These are phyloP conservation scores for Candida incommunis DNA, from an alignment of 805 yeast genomes.

Conservation along the genomic window DNA sequence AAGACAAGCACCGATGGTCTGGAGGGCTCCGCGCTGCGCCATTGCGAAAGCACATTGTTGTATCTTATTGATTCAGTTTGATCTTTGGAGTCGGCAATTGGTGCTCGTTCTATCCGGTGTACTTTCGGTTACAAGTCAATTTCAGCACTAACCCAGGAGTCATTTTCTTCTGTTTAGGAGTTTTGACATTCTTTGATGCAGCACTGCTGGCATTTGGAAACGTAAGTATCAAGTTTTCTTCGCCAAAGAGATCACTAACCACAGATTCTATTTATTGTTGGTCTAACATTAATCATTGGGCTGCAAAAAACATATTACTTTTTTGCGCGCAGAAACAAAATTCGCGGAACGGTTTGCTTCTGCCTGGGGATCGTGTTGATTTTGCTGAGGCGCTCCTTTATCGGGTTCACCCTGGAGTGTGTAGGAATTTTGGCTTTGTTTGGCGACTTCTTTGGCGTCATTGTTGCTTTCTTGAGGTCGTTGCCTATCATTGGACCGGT, in stretches of 20 bases:
- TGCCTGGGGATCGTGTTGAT: conserved; percentile 62
- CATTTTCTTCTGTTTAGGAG: conserved; percentile 65
- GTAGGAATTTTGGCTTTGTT: conserved; percentile 83
- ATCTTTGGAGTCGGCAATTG: too few relatives aligned
- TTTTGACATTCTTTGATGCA: conserved; percentile 75
- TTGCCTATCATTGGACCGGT: conserved; percentile 80
- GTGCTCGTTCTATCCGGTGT: too few relatives aligned
- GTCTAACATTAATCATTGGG: conserved; percentile 76
- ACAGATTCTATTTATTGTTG: conserved; percentile 53
- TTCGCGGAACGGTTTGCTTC: conserved; percentile 78
- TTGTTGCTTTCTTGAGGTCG: conserved; percentile 74
- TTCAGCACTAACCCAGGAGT: conserved; percentile 33
- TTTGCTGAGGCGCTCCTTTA: conserved; percentile 57
- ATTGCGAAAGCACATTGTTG: too few relatives aligned
- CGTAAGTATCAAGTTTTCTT: conserved; percentile 17
- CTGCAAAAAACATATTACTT: conserved; percentile 68
- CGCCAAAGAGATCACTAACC: not conserved
- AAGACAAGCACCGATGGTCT: too few relatives aligned
- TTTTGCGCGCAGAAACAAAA: conserved; percentile 74
- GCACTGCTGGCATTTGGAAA: conserved; percentile 86
- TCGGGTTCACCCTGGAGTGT: conserved; percentile 75
- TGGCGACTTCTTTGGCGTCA: conserved; percentile 87
- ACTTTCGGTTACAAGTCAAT: too few relatives aligned
- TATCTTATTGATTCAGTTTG: too few relatives aligned
- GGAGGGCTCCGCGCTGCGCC: too few relatives aligned